These are phyloP conservation scores for Fallopia convolvulus DNA, from an alignment of 148 eudicot genomes.

Conservation along the genomic window DNA sequence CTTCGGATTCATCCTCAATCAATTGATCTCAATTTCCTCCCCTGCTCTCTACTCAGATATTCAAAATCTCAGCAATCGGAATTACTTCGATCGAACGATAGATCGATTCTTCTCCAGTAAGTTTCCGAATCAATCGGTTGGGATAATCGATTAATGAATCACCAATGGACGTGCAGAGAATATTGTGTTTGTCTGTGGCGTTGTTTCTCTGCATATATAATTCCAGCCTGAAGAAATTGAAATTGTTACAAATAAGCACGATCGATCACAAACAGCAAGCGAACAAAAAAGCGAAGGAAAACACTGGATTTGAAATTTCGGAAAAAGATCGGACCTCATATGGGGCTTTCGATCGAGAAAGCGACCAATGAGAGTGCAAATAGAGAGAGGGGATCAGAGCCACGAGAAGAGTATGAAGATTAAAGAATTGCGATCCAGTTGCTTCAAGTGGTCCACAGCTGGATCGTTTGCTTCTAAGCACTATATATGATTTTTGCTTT, in stretches of 20 bases:
- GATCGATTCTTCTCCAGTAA: background rate
- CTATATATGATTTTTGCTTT: background rate
- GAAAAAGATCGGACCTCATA: background rate
- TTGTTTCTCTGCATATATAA: background rate
- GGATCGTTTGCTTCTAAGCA: background rate
- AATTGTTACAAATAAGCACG: background rate
- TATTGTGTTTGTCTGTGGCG: background rate
- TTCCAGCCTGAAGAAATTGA: background rate
- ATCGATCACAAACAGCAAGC: background rate
- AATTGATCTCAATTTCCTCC: background rate
- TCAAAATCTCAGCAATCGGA: background rate
- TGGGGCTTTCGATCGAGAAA: background rate
- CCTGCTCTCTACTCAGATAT: background rate
- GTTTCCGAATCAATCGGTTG: background rate
- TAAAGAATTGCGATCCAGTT: background rate
- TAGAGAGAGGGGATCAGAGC: background rate
- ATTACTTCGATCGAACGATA: background rate
- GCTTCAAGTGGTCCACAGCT: background rate
- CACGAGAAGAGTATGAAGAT: background rate
- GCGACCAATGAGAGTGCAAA: background rate
- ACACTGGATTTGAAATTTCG: background rate
- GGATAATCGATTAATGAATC: background rate
- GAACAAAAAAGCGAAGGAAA: background rate
- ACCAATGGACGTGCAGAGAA: background rate
- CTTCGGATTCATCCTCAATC: slow-evolving; percentile 26